Evolutionary conservation across 352 stramenopile species (phyloP).

Genomic region (Aphanomyces euteiches): DNA sequence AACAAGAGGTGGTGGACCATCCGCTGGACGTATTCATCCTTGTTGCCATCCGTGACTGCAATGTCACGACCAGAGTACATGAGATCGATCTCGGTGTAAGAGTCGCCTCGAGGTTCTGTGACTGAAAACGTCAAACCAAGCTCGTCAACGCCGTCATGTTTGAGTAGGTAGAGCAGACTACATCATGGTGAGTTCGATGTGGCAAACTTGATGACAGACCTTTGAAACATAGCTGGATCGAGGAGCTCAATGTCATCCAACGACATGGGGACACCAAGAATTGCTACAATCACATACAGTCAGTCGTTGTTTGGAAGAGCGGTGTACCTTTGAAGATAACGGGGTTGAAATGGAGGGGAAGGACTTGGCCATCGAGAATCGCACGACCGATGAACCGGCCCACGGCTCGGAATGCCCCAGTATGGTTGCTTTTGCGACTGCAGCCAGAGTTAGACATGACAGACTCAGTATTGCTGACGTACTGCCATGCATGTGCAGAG

Average conservation of each 20-base stretch:
- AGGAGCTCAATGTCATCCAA: constrained; percentile 80
- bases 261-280: constrained; percentile 71
- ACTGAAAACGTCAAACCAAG: constrained; percentile 73
- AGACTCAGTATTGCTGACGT: not conserved
- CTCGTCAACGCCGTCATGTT: constrained; percentile 67
- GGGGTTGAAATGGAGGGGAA: constrained; percentile 64
- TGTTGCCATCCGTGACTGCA: constrained; percentile 93
- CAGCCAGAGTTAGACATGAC: not conserved
- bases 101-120: constrained; percentile 60
- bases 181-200: constrained; percentile 30
- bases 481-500: constrained; percentile 39
- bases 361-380: constrained; percentile 74
- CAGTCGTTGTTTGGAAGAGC: constrained; percentile 44
- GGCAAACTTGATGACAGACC: constrained; percentile 33
- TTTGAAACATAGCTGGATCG: constrained; percentile 71
- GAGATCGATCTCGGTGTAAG: constrained; percentile 61
- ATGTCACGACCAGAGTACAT: constrained; percentile 51
- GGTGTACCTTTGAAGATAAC: constrained; percentile 86
- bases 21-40: constrained; percentile 92
- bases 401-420: constrained; percentile 53
- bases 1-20: constrained; percentile 95
- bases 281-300: constrained; percentile 14
- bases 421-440: constrained; percentile 57
- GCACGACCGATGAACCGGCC: constrained; percentile 63
- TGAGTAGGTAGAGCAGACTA: constrained; percentile 69